phyloP scores from a whole-genome alignment of 805 yeast species.

The Candida nemodendra region DNA sequence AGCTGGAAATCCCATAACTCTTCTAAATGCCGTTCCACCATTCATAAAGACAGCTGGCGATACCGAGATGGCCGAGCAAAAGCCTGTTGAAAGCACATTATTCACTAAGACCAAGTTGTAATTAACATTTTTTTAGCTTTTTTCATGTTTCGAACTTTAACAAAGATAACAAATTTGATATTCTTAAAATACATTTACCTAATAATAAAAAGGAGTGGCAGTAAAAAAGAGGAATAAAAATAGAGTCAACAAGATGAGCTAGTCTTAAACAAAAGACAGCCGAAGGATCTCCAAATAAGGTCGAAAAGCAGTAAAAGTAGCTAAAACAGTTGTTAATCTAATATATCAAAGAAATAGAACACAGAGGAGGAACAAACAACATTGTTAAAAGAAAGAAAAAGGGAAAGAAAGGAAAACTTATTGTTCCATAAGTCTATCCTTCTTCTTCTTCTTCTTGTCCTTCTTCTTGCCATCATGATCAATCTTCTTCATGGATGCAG shows the following conservation, averaged over 20 bases:
- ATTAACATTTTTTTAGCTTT: no score
- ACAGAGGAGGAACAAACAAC: no score
- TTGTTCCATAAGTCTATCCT: constrained; percentile 29
- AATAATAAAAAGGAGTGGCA: not conserved
- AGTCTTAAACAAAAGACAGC: not conserved
- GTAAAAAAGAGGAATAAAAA: no score
- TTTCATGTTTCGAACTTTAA: no score
- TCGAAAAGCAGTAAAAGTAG: no score
- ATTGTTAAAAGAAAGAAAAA: constrained; percentile 3
- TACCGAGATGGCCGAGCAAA: no score
- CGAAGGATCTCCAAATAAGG: not conserved
- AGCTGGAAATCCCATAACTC: no score
- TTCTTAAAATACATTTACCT: not conserved
- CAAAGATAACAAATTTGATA: not conserved
- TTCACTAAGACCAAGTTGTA: no score
- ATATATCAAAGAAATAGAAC: not conserved
- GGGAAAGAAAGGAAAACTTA: not conserved
- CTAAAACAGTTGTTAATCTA: not conserved
- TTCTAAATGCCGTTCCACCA: no score
- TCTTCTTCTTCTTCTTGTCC: constrained; percentile 54
- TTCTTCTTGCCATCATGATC: constrained; percentile 45
- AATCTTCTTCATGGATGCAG: constrained; percentile 18
- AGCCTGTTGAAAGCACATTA: no score
- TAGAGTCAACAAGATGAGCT: no score
- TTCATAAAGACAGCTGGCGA: no score